These are phyloP conservation scores for Leucocoprinus leucothites DNA, from an alignment of 768 basidiomycete genomes.

Conservation along the genomic window DNA sequence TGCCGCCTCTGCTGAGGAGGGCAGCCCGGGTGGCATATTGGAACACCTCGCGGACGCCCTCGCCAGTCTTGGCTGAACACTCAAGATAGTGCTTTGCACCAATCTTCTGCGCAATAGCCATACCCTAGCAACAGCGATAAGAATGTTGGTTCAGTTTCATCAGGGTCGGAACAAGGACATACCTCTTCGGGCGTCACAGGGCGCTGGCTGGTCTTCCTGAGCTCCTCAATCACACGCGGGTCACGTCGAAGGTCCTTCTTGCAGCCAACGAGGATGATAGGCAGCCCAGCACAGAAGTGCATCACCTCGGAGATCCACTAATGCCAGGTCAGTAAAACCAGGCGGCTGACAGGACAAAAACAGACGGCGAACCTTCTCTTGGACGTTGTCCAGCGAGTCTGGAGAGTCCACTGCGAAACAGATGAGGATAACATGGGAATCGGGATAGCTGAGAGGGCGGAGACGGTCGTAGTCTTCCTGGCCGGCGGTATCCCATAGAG, in stretches of 20 bases:
- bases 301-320: constrained; percentile 99
- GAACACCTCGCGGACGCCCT: constrained; percentile 98
- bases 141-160: not conserved
- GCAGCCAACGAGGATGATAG: constrained; percentile 97
- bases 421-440: constrained; percentile 99
- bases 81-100: constrained; percentile 96
- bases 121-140: constrained; percentile 53
- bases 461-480: constrained; percentile 99
- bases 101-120: constrained; percentile 95
- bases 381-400: constrained; percentile 98
- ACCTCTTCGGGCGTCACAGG: constrained; percentile 95
- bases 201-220: constrained; percentile 90
- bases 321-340: constrained; percentile 2
- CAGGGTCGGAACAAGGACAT: not conserved
- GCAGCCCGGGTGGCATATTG: constrained; percentile 95
- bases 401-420: constrained; percentile 98
- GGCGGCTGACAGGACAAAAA: not conserved
- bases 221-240: constrained; percentile 88
- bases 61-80: constrained; percentile 94
- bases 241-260: constrained; percentile 98
- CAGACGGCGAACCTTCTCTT: constrained; percentile 83
- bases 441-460: constrained; percentile 95
- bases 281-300: constrained; percentile 94
- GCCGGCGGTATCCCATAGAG: constrained; percentile 99
- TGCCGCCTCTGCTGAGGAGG: constrained; percentile 58